These are phyloP conservation scores for Citrullus colocynthis DNA, from an alignment of 306 rosid genomes.

Conservation along the genomic window DNA sequence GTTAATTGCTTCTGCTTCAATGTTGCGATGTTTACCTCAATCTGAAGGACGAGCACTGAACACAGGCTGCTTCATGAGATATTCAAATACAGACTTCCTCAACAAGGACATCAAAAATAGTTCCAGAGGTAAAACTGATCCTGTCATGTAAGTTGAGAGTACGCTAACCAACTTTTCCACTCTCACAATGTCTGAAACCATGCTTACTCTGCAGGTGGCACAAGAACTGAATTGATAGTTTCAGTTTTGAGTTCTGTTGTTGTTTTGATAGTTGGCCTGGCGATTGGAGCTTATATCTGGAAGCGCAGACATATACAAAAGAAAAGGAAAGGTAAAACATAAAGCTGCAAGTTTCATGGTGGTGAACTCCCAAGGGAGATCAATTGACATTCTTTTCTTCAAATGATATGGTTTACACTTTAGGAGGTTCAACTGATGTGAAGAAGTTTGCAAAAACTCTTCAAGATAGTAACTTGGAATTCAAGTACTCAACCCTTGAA, in stretches of 20 bases:
- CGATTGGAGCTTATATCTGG: slow-evolving; percentile 51
- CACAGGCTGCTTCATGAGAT: slow-evolving; percentile 93
- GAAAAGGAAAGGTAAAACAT: slow-evolving; percentile 64
- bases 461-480: slow-evolving; percentile 58
- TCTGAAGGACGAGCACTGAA: slow-evolving; percentile 66
- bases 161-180: not conserved
- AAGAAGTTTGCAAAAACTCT: slow-evolving; percentile 52
- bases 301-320: slow-evolving; percentile 58
- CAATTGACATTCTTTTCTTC: not conserved
- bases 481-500: slow-evolving; percentile 80
- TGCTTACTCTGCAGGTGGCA: not conserved
- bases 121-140: slow-evolving; percentile 35
- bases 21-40: slow-evolving; percentile 60
- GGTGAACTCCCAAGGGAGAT: not conserved
- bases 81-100: slow-evolving; percentile 64
- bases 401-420: not conserved
- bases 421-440: slow-evolving; percentile 57
- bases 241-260: slow-evolving; percentile 54
- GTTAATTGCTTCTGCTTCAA: slow-evolving; percentile 50
- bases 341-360: not conserved
- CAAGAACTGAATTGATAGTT: slow-evolving; percentile 26
- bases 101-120: slow-evolving; percentile 33
- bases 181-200: not conserved
- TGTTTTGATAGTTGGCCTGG: slow-evolving; percentile 35
- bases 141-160: not conserved